Percentiles rank a stretch among this genome's conserved stretches.
Conservation (phyloP, 257 asterid species). For the Scutellaria galericulata region DNA sequence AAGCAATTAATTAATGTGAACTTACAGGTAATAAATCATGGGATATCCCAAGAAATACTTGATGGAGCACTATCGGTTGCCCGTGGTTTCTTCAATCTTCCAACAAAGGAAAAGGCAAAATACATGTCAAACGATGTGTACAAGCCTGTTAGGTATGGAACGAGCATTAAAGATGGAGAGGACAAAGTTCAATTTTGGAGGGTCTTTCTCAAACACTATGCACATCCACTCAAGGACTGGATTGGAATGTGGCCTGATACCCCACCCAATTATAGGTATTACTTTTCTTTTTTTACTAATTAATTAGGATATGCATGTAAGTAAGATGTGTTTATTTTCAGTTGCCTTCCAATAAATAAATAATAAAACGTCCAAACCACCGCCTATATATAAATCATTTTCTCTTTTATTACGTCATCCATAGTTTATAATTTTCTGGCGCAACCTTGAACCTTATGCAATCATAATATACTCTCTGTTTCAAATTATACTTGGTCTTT, state of each 20-base stretch:
- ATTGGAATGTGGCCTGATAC: conserved; percentile 50
- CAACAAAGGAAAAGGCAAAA: conserved; percentile 40
- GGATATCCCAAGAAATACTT: conserved; percentile 41
- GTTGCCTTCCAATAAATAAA: too few relatives aligned
- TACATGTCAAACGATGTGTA: conserved; percentile 49
- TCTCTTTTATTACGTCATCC: too few relatives aligned
- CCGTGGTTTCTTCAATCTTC: conserved; percentile 45
- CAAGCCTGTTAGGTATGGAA: conserved; percentile 50
- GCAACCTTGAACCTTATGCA: too few relatives aligned
- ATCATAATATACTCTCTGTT: too few relatives aligned
- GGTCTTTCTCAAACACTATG: conserved; percentile 59
- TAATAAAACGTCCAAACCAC: too few relatives aligned
- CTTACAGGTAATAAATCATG: conserved; percentile 52
- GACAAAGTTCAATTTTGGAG: conserved; percentile 54
- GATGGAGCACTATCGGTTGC: conserved; percentile 47
- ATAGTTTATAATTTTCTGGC: too few relatives aligned
- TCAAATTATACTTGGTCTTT: too few relatives aligned
- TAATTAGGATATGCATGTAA: too few relatives aligned
- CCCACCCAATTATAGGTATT: conserved; percentile 52
- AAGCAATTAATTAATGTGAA: neutral
- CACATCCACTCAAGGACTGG: conserved; percentile 58
- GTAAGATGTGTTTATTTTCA: too few relatives aligned
- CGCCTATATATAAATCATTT: too few relatives aligned
- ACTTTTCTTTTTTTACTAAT: neutral
- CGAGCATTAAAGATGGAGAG: conserved; percentile 47